phyloP scores from a whole-genome alignment of 208 protist species.

The Lotmaria passim region DNA sequence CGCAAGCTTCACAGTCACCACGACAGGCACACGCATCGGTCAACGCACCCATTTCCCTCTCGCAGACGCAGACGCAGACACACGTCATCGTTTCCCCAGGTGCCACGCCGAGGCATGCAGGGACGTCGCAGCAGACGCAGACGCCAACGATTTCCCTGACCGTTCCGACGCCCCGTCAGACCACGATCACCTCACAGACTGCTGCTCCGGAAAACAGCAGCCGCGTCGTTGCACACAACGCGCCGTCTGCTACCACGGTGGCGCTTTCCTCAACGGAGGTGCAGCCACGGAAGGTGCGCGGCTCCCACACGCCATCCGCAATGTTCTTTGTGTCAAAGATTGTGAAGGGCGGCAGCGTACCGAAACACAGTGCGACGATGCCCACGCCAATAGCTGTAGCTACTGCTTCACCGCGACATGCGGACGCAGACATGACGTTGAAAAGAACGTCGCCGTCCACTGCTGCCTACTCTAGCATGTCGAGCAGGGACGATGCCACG shows the following conservation, averaged over 20 bases:
- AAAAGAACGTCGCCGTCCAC: neutral
- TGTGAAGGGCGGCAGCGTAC: neutral
- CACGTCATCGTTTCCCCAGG: neutral
- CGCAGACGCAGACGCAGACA: constrained; percentile 10
- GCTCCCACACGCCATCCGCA: neutral
- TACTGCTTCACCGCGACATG: neutral
- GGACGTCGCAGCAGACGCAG: neutral
- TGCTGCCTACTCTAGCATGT: neutral
- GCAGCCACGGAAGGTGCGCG: neutral
- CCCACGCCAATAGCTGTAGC: neutral
- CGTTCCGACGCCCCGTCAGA: neutral
- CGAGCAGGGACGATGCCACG: too few relatives aligned
- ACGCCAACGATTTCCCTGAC: neutral
- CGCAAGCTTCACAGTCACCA: neutral
- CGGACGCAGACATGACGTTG: neutral
- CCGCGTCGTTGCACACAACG: neutral
- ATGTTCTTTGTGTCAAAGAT: constrained; percentile 1
- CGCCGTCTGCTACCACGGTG: neutral
- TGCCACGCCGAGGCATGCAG: constrained; percentile 2
- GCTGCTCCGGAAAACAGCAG: neutral
- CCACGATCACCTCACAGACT: neutral
- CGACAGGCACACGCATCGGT: neutral
- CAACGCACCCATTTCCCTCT: neutral
- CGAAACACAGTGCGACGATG: neutral
- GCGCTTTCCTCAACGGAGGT: constrained; percentile 13